Evolutionary conservation across 2,329 filamentous ascomycete genomes (phyloP).

Genomic region (Canariomyces notabilis): DNA sequence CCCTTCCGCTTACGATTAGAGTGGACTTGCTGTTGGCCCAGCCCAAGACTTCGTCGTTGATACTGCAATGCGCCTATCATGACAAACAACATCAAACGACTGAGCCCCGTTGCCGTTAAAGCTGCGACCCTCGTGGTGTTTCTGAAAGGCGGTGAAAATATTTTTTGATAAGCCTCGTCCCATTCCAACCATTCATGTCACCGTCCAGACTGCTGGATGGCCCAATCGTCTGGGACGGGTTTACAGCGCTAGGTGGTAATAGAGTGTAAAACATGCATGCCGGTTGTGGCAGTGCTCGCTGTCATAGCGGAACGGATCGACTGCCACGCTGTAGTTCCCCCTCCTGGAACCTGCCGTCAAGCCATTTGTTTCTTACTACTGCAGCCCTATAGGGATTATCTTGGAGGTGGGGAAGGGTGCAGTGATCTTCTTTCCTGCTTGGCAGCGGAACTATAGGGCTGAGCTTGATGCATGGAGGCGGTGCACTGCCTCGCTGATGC

Average conservation of each 20-base stretch:
- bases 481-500: too few relatives aligned
- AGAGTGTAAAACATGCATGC: conserved; percentile 7
- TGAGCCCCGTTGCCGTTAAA: neutral
- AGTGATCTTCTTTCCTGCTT: too few relatives aligned
- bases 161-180: neutral
- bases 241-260: neutral
- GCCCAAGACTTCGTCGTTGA: too few relatives aligned
- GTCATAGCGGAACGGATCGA: neutral
- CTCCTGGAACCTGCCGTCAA: neutral
- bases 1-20: neutral
- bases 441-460: too few relatives aligned
- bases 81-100: too few relatives aligned
- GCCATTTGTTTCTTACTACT: neutral
- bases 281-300: conserved; percentile 17
- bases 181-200: conserved; percentile 2
- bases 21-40: too few relatives aligned
- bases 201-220: neutral
- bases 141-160: neutral
- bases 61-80: too few relatives aligned
- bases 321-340: neutral
- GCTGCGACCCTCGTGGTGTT: neutral
- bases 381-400: conserved; percentile 16
- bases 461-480: too few relatives aligned
- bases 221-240: neutral
- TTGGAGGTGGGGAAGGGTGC: too few relatives aligned